These are phyloP conservation scores for Luzula sylvatica DNA, from an alignment of 176 grass and related monocot species.

Conservation along the genomic window DNA sequence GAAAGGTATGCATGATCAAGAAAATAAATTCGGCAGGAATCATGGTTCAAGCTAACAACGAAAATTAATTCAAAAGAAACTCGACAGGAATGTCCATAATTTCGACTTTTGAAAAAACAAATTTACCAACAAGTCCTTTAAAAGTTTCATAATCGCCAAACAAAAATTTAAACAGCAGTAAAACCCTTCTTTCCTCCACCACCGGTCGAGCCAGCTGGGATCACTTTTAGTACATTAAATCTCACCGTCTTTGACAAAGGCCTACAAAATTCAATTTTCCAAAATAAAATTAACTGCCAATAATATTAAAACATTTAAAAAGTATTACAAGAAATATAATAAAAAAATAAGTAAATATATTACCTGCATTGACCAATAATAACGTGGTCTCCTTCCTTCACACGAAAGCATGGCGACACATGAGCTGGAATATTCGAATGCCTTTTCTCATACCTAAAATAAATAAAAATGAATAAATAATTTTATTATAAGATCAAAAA, in stretches of 20 bases:
- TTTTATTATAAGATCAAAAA: neutral
- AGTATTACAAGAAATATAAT: neutral
- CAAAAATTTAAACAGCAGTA: slow-evolving; percentile 16
- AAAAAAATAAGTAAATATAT: neutral
- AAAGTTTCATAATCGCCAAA: neutral
- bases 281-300: neutral
- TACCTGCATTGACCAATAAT: slow-evolving; percentile 25
- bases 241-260: slow-evolving; percentile 22
- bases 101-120: neutral
- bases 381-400: slow-evolving; percentile 23
- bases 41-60: neutral
- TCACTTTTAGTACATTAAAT: slow-evolving; percentile 23
- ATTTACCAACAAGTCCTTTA: too few species aligned
- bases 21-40: neutral
- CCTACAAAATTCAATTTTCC: slow-evolving; percentile 3
- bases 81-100: neutral
- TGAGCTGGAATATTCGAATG: slow-evolving; percentile 23
- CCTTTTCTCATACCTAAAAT: slow-evolving; percentile 24
- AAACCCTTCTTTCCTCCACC: slow-evolving; percentile 20
- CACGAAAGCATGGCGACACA: slow-evolving; percentile 19
- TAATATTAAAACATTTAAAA: neutral
- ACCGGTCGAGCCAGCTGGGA: slow-evolving; percentile 10
- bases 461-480: neutral
- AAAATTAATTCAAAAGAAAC: slow-evolving; percentile 1
- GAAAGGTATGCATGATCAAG: too few species aligned